phyloP scores from a whole-genome alignment of 345 rosid species.

The Citrus maxima region DNA sequence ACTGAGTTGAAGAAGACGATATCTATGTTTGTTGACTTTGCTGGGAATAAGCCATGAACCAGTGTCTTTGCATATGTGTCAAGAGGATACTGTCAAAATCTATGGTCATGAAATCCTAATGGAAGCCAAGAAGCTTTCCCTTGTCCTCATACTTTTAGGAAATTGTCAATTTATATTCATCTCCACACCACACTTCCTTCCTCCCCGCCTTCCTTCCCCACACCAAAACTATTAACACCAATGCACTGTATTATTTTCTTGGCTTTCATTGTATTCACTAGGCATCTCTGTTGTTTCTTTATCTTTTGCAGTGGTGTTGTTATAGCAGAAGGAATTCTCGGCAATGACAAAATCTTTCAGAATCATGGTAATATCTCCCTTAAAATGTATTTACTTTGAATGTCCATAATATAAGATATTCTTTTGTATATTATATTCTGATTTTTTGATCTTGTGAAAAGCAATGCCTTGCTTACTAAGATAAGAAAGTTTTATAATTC shows the following conservation, averaged over 20 bases:
- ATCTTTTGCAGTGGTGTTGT: constrained; percentile 82
- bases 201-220: too few relatives aligned
- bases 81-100: not conserved
- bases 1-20: not conserved
- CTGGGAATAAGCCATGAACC: not conserved
- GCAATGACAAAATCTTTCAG: constrained; percentile 40
- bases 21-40: not conserved
- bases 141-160: not conserved
- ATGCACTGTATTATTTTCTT: constrained; percentile 3
- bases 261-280: not conserved
- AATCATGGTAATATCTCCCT: constrained; percentile 41
- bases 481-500: not conserved
- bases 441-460: not conserved
- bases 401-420: not conserved
- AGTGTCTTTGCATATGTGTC: not conserved
- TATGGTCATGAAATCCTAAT: not conserved
- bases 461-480: not conserved
- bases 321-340: constrained; percentile 86
- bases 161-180: not conserved
- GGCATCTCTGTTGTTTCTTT: constrained; percentile 12
- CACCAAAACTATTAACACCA: not conserved
- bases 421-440: not conserved
- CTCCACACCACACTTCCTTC: too few relatives aligned
- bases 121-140: not conserved
- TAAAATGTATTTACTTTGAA: constrained; percentile 3